Percentiles rank a stretch among this genome's conserved stretches.
These are phyloP conservation scores for Nepenthes gracilis DNA, from an alignment of 148 eudicot species.

Conservation along the genomic window DNA sequence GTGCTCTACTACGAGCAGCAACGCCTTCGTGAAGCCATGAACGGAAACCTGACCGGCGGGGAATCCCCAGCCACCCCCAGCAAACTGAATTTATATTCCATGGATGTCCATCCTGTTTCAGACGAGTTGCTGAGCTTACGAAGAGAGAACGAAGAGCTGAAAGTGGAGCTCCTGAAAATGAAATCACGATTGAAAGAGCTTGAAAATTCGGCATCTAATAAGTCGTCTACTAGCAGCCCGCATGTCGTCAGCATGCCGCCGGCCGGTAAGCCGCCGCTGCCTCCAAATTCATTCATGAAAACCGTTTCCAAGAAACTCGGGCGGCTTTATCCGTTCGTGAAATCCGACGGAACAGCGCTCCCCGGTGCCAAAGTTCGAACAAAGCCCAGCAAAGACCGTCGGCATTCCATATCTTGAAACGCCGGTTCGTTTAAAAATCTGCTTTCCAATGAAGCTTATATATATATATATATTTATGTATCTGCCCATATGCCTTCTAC, in stretches of 20 bases:
- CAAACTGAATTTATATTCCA: constrained; percentile 7
- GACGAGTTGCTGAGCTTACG: constrained; percentile 36
- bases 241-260: constrained; percentile 10
- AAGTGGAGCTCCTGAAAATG: constrained; percentile 62
- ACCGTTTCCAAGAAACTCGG: constrained; percentile 65
- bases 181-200: constrained; percentile 56
- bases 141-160: constrained; percentile 70
- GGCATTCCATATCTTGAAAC: constrained; percentile 54
- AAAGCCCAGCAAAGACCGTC: constrained; percentile 38
- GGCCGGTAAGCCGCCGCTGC: constrained; percentile 46
- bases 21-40: constrained; percentile 56
- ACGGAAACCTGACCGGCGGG: constrained; percentile 4
- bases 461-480: too few relatives aligned
- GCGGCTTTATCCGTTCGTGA: constrained; percentile 28
- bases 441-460: neutral
- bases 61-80: constrained; percentile 20
- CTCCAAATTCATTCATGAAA: constrained; percentile 45
- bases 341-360: constrained; percentile 21
- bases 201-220: constrained; percentile 21
- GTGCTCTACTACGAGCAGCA: constrained; percentile 89
- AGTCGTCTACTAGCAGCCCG: constrained; percentile 26
- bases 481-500: neutral
- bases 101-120: constrained; percentile 7
- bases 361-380: constrained; percentile 22
- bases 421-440: neutral